Evolutionary conservation across 768 basidiomycete genomes (phyloP).

Genomic region (Hemileccinum rubropunctum): DNA sequence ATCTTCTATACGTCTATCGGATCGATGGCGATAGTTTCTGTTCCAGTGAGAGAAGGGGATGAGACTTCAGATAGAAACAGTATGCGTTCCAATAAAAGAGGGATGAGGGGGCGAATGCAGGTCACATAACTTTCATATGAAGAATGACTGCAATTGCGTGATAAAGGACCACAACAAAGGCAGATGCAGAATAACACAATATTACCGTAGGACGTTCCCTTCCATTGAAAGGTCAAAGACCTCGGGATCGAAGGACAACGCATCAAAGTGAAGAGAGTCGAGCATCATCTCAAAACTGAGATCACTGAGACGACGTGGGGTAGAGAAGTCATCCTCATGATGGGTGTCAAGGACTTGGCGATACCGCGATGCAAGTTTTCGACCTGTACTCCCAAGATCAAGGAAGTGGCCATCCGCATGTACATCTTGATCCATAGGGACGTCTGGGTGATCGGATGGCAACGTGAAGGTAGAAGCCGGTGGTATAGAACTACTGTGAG

Average conservation of each 20-base stretch:
- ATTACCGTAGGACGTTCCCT: constrained; percentile 13
- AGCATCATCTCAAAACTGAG: constrained; percentile 62
- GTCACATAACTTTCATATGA: constrained; percentile 8
- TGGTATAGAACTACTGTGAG: background rate
- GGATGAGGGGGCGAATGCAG: constrained; percentile 2
- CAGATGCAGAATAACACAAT: background rate
- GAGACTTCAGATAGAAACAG: background rate
- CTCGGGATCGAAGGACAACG: constrained; percentile 63
- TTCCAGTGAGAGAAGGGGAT: background rate
- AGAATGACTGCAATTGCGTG: background rate
- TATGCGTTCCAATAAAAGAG: background rate
- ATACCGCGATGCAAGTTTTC: constrained; percentile 11
- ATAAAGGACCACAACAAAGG: background rate
- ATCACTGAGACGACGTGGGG: constrained; percentile 31
- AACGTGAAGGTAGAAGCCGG: constrained; percentile 12
- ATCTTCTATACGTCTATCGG: constrained; percentile 7
- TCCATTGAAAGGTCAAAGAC: constrained; percentile 39
- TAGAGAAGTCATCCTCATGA: background rate
- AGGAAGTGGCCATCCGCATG: constrained; percentile 13
- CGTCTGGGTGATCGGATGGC: constrained; percentile 16
- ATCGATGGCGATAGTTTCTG: constrained; percentile 1
- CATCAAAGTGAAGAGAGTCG: constrained; percentile 72
- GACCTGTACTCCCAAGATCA: constrained; percentile 19
- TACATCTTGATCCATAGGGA: constrained; percentile 17
- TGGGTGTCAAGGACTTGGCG: constrained; percentile 1